phyloP scores from a whole-genome alignment of 805 yeast species.

The Clavispora phyllophila region DNA sequence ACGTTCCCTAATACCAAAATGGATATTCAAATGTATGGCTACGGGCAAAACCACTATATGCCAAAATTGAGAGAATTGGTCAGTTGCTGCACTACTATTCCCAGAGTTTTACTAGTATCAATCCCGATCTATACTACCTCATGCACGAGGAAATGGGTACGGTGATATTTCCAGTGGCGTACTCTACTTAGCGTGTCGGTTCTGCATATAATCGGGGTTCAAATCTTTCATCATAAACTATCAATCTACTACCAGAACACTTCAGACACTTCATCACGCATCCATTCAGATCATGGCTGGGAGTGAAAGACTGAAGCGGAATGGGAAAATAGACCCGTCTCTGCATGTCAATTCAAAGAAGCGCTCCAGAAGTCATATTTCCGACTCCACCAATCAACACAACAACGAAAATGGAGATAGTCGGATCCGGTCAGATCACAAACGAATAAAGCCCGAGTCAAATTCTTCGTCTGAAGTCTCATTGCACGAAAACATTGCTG shows the following conservation, averaged over 20 bases:
- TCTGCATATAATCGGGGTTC: neutral
- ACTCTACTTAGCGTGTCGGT: neutral
- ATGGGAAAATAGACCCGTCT: neutral
- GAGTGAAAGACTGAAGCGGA: neutral
- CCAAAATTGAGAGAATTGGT: too few species aligned
- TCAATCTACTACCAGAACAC: neutral
- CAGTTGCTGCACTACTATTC: too few species aligned
- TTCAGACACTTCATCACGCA: neutral
- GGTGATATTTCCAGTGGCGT: neutral
- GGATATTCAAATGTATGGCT: too few species aligned
- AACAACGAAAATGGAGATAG: neutral
- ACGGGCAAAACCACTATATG: too few species aligned
- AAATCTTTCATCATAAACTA: constrained; percentile 2
- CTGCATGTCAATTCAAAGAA: neutral
- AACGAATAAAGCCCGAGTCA: neutral
- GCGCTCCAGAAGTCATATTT: neutral
- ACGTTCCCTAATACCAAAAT: too few species aligned
- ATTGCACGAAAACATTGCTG: constrained; percentile 17
- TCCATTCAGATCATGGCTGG: neutral
- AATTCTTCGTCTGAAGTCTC: neutral
- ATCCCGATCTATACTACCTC: too few species aligned
- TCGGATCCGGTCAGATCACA: neutral
- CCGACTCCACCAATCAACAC: neutral
- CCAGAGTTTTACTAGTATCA: too few species aligned
- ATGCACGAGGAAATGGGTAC: too few species aligned